A percentile compares a stretch with the other conserved stretches of the same genome.
These are phyloP conservation scores for Boletus fagicola DNA, from an alignment of 768 basidiomycete species.

Conservation along the genomic window DNA sequence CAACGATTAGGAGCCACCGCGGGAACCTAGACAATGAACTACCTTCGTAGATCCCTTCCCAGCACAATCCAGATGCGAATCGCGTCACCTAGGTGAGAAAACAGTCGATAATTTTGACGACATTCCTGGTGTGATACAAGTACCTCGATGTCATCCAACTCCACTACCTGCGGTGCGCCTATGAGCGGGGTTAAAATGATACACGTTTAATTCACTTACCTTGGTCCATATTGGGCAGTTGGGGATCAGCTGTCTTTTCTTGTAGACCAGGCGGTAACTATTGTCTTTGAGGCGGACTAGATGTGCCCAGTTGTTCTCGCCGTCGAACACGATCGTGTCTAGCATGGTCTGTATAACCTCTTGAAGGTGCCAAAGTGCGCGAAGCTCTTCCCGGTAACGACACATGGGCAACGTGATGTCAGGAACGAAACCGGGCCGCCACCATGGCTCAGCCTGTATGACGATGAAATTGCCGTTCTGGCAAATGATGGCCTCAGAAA, in stretches of 20 bases:
- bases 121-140: background rate
- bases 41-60: constrained; percentile 34
- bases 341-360: constrained; percentile 37
- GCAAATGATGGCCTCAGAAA: constrained; percentile 8
- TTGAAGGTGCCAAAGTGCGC: constrained; percentile 24
- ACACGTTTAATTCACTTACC: constrained; percentile 5
- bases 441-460: constrained; percentile 33
- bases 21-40: background rate
- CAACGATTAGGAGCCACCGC: background rate
- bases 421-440: constrained; percentile 13
- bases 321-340: constrained; percentile 29
- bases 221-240: constrained; percentile 33
- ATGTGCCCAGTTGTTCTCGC: constrained; percentile 35
- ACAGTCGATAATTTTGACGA: background rate
- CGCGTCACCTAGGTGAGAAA: constrained; percentile 26
- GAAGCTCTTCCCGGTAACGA: constrained; percentile 16
- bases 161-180: constrained; percentile 23
- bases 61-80: constrained; percentile 16
- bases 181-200: constrained; percentile 8
- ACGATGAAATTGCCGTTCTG: constrained; percentile 29
- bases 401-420: background rate
- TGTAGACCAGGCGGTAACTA: constrained; percentile 28
- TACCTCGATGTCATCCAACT: constrained; percentile 33
- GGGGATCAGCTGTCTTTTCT: constrained; percentile 20
- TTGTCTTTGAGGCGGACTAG: constrained; percentile 30